phyloP scores from a whole-genome alignment of 257 asterid species.

The Verbascum thapsus region DNA sequence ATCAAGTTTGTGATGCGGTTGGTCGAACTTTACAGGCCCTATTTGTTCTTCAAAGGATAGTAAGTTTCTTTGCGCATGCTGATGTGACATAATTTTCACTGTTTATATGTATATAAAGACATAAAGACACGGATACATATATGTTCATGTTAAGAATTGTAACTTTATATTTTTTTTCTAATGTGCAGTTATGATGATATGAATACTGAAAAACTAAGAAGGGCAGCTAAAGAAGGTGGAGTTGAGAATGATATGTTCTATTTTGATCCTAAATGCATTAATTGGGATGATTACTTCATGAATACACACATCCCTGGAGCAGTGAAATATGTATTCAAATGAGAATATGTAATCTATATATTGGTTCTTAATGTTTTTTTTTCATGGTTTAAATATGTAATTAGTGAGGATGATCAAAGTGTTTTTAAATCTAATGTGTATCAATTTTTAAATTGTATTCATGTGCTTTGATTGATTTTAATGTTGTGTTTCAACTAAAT shows the following conservation, averaged over 20 bases:
- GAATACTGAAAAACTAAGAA: constrained; percentile 66
- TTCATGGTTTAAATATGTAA: no score
- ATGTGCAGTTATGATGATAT: constrained; percentile 72
- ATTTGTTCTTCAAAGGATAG: constrained; percentile 83
- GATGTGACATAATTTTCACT: background rate
- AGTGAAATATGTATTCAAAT: constrained; percentile 70
- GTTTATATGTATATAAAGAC: no score
- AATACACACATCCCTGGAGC: constrained; percentile 73
- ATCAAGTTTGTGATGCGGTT: constrained; percentile 60
- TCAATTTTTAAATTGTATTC: no score
- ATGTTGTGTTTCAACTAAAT: no score
- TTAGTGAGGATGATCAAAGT: no score
- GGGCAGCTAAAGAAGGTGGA: constrained; percentile 42
- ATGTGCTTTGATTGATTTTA: no score
- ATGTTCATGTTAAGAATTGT: no score
- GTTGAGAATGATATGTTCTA: constrained; percentile 47
- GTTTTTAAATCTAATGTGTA: no score
- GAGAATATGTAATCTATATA: constrained; percentile 24
- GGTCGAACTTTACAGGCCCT: constrained; percentile 76
- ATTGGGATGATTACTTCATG: constrained; percentile 81
- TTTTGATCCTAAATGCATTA: constrained; percentile 69
- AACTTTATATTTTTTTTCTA: no score
- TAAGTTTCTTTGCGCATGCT: constrained; percentile 43
- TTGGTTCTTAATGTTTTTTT: constrained; percentile 1
- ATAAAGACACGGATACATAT: no score